Percentiles rank a stretch among this genome's conserved stretches.
Evolutionary conservation across 139 green algal species (phyloP).

Genomic region (Coelastrella sp.): DNA sequence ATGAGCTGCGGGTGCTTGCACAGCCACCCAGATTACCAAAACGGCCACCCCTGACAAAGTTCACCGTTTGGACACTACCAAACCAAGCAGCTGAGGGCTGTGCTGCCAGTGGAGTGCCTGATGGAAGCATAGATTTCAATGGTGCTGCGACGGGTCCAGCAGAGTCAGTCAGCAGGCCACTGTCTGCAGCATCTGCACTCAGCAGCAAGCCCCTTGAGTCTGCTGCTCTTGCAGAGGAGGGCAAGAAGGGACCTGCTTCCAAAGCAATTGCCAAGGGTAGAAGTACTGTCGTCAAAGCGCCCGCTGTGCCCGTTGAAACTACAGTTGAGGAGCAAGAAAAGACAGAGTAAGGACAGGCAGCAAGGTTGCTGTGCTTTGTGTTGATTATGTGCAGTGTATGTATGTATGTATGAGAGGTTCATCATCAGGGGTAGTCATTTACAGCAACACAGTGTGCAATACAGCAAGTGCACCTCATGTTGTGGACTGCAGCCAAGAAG

Average conservation of each 20-base stretch:
- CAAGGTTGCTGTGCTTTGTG: too few species aligned
- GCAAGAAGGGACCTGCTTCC: neutral
- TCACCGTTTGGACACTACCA: constrained; percentile 32
- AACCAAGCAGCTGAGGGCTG: neutral
- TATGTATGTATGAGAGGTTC: too few species aligned
- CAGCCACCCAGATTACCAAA: constrained; percentile 19
- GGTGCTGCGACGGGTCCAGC: neutral
- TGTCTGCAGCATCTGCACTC: neutral
- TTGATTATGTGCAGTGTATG: too few species aligned
- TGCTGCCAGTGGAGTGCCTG: neutral
- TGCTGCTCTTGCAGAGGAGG: neutral
- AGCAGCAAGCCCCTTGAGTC: neutral
- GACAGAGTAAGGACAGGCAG: constrained; percentile 1
- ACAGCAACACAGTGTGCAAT: too few species aligned
- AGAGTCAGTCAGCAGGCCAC: constrained; percentile 5
- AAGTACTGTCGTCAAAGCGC: neutral
- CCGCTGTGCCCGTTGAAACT: neutral
- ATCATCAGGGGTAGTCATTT: too few species aligned
- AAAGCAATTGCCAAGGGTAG: neutral
- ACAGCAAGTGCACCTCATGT: too few species aligned
- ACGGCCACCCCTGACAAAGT: neutral
- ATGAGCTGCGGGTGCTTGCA: constrained; percentile 59
- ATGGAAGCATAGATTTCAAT: neutral
- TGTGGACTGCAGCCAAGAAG: too few species aligned
- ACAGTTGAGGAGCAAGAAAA: neutral